Evolutionary conservation across 371 early-diverging fungal species (phyloP).

Genomic region (Mucor ambiguus): DNA sequence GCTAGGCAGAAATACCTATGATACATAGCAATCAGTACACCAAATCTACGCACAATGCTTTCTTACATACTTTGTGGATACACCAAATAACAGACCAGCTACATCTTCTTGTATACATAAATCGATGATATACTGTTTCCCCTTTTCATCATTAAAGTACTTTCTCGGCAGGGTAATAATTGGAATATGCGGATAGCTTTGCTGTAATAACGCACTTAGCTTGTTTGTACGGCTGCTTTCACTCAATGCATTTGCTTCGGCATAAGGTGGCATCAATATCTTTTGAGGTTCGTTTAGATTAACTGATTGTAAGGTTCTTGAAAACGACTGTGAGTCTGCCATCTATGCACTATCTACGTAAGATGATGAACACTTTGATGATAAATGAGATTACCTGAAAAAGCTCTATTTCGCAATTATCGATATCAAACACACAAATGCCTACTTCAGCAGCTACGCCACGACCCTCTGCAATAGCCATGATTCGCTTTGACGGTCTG

Average conservation of each 20-base stretch:
- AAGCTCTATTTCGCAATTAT: conserved; percentile 61
- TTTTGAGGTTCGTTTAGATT: conserved; percentile 62
- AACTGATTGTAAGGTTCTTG: conserved; percentile 64
- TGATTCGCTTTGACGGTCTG: conserved; percentile 13
- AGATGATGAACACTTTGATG: not conserved
- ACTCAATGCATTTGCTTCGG: conserved; percentile 2
- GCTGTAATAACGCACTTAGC: not conserved
- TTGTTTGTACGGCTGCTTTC: conserved; percentile 16
- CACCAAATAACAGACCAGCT: conserved; percentile 40
- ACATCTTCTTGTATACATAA: conserved; percentile 51
- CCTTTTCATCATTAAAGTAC: conserved; percentile 62
- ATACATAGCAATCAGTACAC: not conserved
- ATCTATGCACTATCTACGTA: conserved; percentile 37
- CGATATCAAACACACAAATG: conserved; percentile 62
- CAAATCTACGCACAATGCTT: not conserved
- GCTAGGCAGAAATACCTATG: conserved; percentile 62
- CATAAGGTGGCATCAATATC: conserved; percentile 32
- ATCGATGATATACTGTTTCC: conserved; percentile 47
- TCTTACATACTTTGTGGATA: conserved; percentile 48
- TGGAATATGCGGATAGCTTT: conserved; percentile 41
- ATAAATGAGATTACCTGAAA: conserved; percentile 51
- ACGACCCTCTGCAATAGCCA: conserved; percentile 56
- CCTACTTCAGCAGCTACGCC: conserved; percentile 65
- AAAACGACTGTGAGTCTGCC: conserved; percentile 68
- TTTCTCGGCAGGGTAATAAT: conserved; percentile 56